Evolutionary conservation across 1,139 yeast genomes (phyloP), one percentile per base, ranked within the genome.

Genomic region (Candida sanyaensis): DNA sequence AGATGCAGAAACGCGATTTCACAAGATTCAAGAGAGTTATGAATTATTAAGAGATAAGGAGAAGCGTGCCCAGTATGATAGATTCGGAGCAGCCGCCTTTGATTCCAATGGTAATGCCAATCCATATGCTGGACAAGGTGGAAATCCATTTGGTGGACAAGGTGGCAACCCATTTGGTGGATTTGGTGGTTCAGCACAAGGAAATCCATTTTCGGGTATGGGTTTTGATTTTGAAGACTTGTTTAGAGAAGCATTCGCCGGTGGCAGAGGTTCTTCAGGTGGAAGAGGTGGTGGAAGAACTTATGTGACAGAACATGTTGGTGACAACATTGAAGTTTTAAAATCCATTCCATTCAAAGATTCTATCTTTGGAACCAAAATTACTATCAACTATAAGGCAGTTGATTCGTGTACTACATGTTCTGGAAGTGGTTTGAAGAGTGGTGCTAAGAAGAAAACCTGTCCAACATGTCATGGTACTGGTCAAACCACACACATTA

Each of bases 401-500:
- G 77, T 88, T 39, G 95, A 85, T 53, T 78, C 83, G 42, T 93
- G 99, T 72, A 69, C 72, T 11, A 78, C 92, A 0, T 93, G 99
- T 73, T 68, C 78, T 34, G 97, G 98, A 6, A 73, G 86, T 26
- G 99, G 99, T 3, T 69, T 93, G 68, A 89, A 92, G 64, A 62
- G 75, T 6, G 95, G 95, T 23, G 85, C 84, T 53, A 78, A 82
- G 64, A 88, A 89, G 64, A 73, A 83, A 17, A 88, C 96, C 0
- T 93, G 99, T 75, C 74, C 83, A 2, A 73, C 89, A 3, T 93
- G 99, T 74, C 92, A 91, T 50, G 99, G 99, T 50, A 81, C 96
- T 0, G 99, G 99, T 7, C 87, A 92, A 42, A 83, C 88, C 24
- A 88, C 92, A 23, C 97, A 92, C 61, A 75, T 83, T 48, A 79